phyloP scores from a whole-genome alignment of 208 protist species.

The Wallacemonas sp. region DNA sequence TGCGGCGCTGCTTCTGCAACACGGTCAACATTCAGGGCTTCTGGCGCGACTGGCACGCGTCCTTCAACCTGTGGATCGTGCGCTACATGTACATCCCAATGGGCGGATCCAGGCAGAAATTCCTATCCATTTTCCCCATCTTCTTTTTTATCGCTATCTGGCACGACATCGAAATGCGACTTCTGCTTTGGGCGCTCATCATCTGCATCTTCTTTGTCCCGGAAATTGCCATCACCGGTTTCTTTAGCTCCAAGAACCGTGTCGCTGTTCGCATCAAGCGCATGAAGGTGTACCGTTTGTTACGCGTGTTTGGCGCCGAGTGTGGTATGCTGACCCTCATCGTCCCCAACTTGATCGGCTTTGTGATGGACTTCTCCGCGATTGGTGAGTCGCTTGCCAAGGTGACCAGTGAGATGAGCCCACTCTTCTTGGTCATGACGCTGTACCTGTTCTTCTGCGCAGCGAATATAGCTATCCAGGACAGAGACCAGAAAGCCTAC shows the following conservation, averaged over 20 bases:
- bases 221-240: constrained; percentile 55
- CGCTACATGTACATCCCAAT: constrained; percentile 95
- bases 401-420: constrained; percentile 23
- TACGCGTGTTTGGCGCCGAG: constrained; percentile 41
- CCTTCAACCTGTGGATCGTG: constrained; percentile 93
- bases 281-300: constrained; percentile 34
- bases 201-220: constrained; percentile 70
- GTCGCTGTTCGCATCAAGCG: constrained; percentile 22
- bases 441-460: constrained; percentile 46
- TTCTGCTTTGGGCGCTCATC: constrained; percentile 71
- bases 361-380: constrained; percentile 39
- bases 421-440: constrained; percentile 17
- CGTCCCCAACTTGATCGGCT: constrained; percentile 74
- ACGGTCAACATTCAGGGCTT: constrained; percentile 88
- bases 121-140: constrained; percentile 80
- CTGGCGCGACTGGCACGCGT: constrained; percentile 93
- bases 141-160: constrained; percentile 93
- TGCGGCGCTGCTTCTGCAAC: constrained; percentile 87
- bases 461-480: constrained; percentile 51
- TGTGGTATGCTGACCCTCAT: constrained; percentile 55
- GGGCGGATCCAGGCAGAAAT: constrained; percentile 51
- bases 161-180: constrained; percentile 85
- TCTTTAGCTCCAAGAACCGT: constrained; percentile 38
- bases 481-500: constrained; percentile 53
- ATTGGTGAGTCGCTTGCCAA: constrained; percentile 15